Evolutionary conservation across 305 asterid species (phyloP).

Genomic region (Solanum hybrid): DNA sequence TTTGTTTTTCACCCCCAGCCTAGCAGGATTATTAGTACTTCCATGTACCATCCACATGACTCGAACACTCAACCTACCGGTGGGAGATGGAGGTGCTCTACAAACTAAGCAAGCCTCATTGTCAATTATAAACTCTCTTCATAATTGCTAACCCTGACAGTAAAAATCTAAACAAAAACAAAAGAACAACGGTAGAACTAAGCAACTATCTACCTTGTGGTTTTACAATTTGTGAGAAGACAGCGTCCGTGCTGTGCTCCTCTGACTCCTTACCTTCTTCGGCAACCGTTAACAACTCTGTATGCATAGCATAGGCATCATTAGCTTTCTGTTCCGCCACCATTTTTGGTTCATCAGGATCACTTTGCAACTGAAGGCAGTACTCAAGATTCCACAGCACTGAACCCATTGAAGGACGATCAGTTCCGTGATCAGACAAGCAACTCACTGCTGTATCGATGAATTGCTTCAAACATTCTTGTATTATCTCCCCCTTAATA

Average conservation of each 20-base stretch:
- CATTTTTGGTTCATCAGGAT: conserved; percentile 20
- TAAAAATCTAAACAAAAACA: not conserved
- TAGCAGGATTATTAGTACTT: not conserved
- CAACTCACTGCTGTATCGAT: conserved; percentile 40
- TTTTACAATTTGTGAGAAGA: conserved; percentile 20
- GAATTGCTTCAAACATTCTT: conserved; percentile 38
- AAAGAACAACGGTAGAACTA: not conserved
- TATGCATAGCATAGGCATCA: conserved; percentile 25
- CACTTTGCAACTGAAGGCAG: conserved; percentile 30
- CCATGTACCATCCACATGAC: not conserved
- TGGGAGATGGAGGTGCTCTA: not conserved
- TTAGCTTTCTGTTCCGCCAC: conserved; percentile 29
- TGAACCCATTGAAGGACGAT: conserved; percentile 62
- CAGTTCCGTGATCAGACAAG: conserved; percentile 40
- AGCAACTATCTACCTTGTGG: conserved; percentile 21
- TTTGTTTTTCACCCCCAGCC: not conserved
- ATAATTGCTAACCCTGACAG: not conserved
- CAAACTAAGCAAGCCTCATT: not conserved
- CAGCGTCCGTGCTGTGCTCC: not conserved
- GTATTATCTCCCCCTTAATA: conserved; percentile 25
- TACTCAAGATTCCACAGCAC: conserved; percentile 58
- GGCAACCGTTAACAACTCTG: conserved; percentile 18
- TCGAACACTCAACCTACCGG: not conserved
- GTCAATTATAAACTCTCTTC: not conserved
- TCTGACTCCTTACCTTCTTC: conserved; percentile 16